phyloP scores from a whole-genome alignment of 2,329 filamentous ascomycete genomes.

The Trichoderma sp. region DNA sequence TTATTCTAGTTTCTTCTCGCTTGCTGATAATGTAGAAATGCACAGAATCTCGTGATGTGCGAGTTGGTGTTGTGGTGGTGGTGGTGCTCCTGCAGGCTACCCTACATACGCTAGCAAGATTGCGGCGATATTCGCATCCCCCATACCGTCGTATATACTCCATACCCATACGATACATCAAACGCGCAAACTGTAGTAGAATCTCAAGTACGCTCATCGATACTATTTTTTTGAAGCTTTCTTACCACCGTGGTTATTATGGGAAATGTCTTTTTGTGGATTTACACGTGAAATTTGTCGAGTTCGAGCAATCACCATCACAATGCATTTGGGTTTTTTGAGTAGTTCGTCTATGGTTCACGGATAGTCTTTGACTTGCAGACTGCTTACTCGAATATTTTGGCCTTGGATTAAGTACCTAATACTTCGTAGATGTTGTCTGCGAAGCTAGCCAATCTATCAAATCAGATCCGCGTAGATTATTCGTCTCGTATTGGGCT shows the following conservation, averaged over 20 bases:
- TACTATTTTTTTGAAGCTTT: neutral
- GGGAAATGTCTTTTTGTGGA: neutral
- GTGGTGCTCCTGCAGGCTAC: neutral
- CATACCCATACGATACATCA: neutral
- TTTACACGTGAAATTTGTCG: neutral
- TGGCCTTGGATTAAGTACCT: neutral
- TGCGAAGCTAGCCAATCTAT: neutral
- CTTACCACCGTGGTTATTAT: neutral
- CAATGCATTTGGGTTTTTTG: neutral
- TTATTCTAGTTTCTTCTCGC: neutral
- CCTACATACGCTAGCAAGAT: neutral
- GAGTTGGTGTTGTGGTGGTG: neutral
- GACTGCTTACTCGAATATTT: neutral
- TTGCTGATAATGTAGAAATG: neutral
- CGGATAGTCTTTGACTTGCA: neutral
- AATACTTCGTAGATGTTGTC: neutral
- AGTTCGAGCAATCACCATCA: neutral
- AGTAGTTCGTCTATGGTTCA: neutral
- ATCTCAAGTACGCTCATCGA: neutral
- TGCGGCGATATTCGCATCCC: neutral
- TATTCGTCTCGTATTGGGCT: neutral
- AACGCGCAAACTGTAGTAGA: neutral
- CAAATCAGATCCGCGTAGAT: neutral
- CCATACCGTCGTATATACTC: neutral
- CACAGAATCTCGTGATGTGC: neutral